Evolutionary conservation across 192 early-diverging fungal species (phyloP), one percentile per base, ranked within the genome.

Genomic region (Backusella luteola): DNA sequence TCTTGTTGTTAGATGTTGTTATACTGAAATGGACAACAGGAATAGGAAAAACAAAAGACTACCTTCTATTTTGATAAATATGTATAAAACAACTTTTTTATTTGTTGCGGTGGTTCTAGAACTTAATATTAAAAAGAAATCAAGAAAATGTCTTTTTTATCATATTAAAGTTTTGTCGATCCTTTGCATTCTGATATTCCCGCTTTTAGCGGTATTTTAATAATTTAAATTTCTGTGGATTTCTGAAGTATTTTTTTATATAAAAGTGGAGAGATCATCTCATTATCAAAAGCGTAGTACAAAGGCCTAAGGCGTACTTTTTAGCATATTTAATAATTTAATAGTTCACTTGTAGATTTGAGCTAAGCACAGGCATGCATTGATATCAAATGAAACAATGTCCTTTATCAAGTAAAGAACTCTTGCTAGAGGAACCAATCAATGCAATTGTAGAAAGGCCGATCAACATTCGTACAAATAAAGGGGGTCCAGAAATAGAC

Each of bases 361-460:
- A 15, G 42, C 42, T 17, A 23, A 59, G 6, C 7, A 59, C 23
- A 59, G 8, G 23, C 2, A 8, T 59, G n/a, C 23, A 59, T 59
- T 59, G n/a, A 59, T 23, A 59, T 26, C 8, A 39, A 38, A 69
- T 38, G 34, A 21, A 69, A 38, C 35, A 21, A 69, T 38, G n/a
- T 17, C n/a, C 7, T 73, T 36, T 73, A 36, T 36, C 29, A 59
- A 29, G 29, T 73, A 38, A 38, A 35, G 52, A 21, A 8, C 17
- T 9, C 49, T n/a, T 49, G 34, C 4, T 15, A 0, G n/a, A 73
- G 44, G 69, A 71, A 71, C 69, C 69, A 71, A 71, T 71, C 23
- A 71, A 32, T 29, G 6, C 15, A 29, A 26, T 71, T 15, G 69
- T 71, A 71, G 69, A 71, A 71, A 71, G 69, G 42, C 69, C 69